A percentile compares a stretch with the other conserved stretches of the same genome.
Evolutionary conservation across 257 asterid genomes (phyloP).

Genomic region (Solanum sitiens): DNA sequence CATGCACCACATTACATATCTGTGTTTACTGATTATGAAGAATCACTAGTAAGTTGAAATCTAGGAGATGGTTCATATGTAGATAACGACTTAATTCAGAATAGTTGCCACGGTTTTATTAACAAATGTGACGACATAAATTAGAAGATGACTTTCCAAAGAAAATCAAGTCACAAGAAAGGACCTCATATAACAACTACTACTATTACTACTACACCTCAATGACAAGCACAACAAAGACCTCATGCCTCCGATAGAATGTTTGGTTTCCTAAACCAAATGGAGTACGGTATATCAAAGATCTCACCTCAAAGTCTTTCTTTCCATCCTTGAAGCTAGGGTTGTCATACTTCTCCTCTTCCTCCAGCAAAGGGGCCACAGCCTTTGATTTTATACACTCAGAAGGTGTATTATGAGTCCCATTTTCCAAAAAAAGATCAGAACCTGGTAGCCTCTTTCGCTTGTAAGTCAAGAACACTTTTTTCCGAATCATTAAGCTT

Average conservation of each 20-base stretch:
- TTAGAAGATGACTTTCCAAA: not conserved
- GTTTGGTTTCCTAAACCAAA: not conserved
- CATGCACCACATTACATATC: not conserved
- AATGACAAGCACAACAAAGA: not conserved
- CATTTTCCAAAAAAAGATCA: slow-evolving; percentile 11
- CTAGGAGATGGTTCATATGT: not conserved
- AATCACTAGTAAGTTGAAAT: not conserved
- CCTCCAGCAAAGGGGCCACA: slow-evolving; percentile 5
- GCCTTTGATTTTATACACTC: slow-evolving; percentile 8
- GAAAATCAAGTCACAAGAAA: not conserved
- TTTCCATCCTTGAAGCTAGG: slow-evolving; percentile 12
- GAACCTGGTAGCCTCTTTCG: slow-evolving; percentile 35
- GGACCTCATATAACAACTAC: not conserved
- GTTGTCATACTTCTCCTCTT: slow-evolving; percentile 14
- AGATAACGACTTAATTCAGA: not conserved
- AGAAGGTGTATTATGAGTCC: slow-evolving; percentile 4
- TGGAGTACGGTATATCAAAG: not conserved
- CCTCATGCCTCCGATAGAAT: not conserved
- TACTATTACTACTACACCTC: not conserved
- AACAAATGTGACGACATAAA: not conserved
- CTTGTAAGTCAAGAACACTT: slow-evolving; percentile 57
- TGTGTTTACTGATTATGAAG: not conserved
- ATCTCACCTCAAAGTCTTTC: slow-evolving; percentile 39
- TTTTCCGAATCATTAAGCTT: slow-evolving; percentile 28
- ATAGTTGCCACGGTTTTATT: not conserved